These are phyloP conservation scores for Mycena alexandri DNA, from an alignment of 768 basidiomycete genomes.

Conservation along the genomic window DNA sequence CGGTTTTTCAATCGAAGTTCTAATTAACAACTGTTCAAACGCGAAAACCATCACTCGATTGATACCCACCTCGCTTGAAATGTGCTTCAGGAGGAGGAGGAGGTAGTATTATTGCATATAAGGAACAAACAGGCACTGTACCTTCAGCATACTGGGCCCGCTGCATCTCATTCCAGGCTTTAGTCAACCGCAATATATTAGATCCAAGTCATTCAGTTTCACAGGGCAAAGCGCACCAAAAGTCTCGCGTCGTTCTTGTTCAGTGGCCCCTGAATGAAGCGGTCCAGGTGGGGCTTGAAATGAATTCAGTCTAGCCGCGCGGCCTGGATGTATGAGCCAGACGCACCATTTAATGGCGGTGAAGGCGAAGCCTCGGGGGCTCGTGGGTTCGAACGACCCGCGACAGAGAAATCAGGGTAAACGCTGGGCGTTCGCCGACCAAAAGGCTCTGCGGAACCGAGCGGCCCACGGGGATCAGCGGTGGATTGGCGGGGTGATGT, in stretches of 20 bases:
- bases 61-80: slow-evolving; percentile 34
- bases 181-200: not conserved
- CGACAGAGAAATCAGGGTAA: slow-evolving; percentile 7
- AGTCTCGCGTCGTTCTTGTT: slow-evolving; percentile 32
- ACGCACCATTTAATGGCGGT: slow-evolving; percentile 25
- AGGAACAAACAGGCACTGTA: too few relatives aligned
- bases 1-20: slow-evolving; percentile 37
- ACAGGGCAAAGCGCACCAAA: slow-evolving; percentile 22
- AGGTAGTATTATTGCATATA: too few relatives aligned
- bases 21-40: not conserved
- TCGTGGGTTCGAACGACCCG: slow-evolving; percentile 22
- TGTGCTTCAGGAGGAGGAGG: too few relatives aligned
- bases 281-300: not conserved
- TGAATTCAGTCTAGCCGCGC: not conserved
- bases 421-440: slow-evolving; percentile 10
- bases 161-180: slow-evolving; percentile 40
- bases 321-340: too few relatives aligned
- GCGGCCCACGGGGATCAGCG: slow-evolving; percentile 23
- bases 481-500: slow-evolving; percentile 2
- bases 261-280: slow-evolving; percentile 23
- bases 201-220: not conserved
- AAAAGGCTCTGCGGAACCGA: slow-evolving; percentile 7
- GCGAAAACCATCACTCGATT: not conserved
- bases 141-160: slow-evolving; percentile 38
- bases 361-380: not conserved